Conservation (phyloP, 441 rosid genomes). For the Populus hybrid region DNA sequence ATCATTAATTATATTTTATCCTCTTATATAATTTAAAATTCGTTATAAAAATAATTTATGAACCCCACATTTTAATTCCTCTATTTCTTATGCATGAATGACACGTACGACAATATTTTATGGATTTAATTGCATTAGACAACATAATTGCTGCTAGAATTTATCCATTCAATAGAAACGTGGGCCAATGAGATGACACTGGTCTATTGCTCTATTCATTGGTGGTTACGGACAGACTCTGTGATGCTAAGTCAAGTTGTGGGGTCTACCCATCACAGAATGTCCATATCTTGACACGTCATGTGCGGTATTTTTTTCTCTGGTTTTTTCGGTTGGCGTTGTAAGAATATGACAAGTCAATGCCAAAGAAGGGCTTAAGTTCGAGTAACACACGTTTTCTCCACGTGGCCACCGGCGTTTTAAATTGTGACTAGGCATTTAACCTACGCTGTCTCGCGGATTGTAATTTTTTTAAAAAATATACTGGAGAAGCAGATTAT, state of each 20-base stretch:
- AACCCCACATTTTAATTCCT: no score
- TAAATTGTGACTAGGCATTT: no score
- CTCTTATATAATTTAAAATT: no score
- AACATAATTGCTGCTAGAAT: not conserved
- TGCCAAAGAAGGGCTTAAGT: not conserved
- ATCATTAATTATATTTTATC: no score
- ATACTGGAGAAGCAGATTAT: no score
- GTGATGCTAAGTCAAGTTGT: not conserved
- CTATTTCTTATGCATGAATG: not conserved
- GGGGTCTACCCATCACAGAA: conserved; percentile 19
- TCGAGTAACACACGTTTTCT: no score
- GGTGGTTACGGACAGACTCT: not conserved
- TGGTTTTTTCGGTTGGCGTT: not conserved
- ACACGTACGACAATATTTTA: not conserved
- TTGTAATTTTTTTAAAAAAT: no score
- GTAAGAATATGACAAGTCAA: conserved; percentile 2
- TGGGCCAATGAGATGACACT: conserved; percentile 17
- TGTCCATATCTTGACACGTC: conserved; percentile 32
- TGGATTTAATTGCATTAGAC: not conserved
- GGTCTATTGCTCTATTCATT: not conserved
- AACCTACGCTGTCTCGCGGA: no score
- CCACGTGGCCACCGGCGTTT: no score
- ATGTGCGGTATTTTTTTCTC: not conserved
- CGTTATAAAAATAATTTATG: no score
- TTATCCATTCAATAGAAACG: conserved; percentile 21